phyloP scores from a whole-genome alignment of 768 basidiomycete genomes.

The Glaciozyma martinii region DNA sequence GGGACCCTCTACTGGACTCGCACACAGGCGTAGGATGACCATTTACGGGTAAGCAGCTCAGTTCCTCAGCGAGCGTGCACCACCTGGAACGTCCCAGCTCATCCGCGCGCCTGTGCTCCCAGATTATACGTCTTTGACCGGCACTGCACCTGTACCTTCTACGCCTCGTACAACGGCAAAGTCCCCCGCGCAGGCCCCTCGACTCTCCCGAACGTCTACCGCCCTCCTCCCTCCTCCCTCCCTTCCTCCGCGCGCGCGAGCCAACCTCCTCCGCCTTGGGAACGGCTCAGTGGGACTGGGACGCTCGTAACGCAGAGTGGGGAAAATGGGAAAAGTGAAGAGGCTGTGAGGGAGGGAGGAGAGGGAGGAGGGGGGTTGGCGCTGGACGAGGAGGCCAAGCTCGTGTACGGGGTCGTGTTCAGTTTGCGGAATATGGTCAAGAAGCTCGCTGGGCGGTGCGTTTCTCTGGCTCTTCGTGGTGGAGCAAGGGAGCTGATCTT shows the following conservation, averaged over 20 bases:
- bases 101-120: not conserved
- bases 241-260: conserved; percentile 51
- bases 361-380: conserved; percentile 53
- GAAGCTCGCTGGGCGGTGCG: conserved; percentile 78
- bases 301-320: not conserved
- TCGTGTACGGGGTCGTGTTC: conserved; percentile 91
- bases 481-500: not conserved
- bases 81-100: not conserved
- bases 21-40: not conserved
- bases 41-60: not conserved
- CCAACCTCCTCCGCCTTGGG: conserved; percentile 61
- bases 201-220: conserved; percentile 64
- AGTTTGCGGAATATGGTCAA: conserved; percentile 89
- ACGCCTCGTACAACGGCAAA: conserved; percentile 2
- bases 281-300: not conserved
- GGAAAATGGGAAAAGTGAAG: conserved; percentile 9
- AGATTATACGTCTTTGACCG: conserved; percentile 83
- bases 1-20: not conserved
- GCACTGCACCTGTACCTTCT: conserved; percentile 39
- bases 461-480: not conserved
- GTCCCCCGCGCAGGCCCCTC: conserved; percentile 58
- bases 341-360: conserved; percentile 13
- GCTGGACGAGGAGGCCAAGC: conserved; percentile 94
- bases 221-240: conserved; percentile 69
- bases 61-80: no score